Percentiles rank a stretch among this genome's conserved stretches.
These are phyloP conservation scores for Clonostachys byssicola DNA, from an alignment of 2,329 filamentous ascomycete genomes.

Conservation along the genomic window DNA sequence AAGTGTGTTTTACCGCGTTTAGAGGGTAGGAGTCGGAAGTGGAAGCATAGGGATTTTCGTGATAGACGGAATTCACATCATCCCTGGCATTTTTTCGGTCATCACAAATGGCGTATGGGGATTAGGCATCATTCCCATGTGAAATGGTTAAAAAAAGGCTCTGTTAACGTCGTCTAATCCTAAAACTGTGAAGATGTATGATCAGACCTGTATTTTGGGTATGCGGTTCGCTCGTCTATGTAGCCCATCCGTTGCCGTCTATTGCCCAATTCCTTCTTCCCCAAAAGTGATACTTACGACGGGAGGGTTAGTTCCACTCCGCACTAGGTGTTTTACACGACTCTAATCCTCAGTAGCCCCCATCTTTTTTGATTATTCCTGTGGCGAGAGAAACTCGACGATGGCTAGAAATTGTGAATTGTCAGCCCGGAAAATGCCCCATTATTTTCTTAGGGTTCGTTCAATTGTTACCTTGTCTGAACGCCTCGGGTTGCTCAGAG, in stretches of 20 bases:
- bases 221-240: background rate
- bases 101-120: slow-evolving; percentile 38
- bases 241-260: background rate
- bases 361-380: slow-evolving; percentile 29
- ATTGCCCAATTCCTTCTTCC: background rate
- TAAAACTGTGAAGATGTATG: background rate
- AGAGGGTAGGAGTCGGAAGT: slow-evolving; percentile 3
- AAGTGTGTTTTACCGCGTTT: slow-evolving; percentile 30
- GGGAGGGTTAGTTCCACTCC: no score
- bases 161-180: slow-evolving; percentile 12
- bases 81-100: slow-evolving; percentile 35
- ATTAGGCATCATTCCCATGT: slow-evolving; percentile 32
- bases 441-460: background rate
- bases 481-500: slow-evolving; percentile 79
- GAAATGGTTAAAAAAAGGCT: slow-evolving; percentile 27
- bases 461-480: slow-evolving; percentile 65
- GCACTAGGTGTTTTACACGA: background rate
- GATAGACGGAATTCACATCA: slow-evolving; percentile 19
- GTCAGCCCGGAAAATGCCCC: background rate
- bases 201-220: no score
- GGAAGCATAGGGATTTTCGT: slow-evolving; percentile 15
- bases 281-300: no score
- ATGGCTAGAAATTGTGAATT: slow-evolving; percentile 39
- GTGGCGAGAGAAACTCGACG: slow-evolving; percentile 53
- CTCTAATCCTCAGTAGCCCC: background rate